Evolutionary conservation across 2,329 filamentous ascomycete species (phyloP), one percentile per base, ranked within the genome.

Genomic region (Helicocarpus griseus): DNA sequence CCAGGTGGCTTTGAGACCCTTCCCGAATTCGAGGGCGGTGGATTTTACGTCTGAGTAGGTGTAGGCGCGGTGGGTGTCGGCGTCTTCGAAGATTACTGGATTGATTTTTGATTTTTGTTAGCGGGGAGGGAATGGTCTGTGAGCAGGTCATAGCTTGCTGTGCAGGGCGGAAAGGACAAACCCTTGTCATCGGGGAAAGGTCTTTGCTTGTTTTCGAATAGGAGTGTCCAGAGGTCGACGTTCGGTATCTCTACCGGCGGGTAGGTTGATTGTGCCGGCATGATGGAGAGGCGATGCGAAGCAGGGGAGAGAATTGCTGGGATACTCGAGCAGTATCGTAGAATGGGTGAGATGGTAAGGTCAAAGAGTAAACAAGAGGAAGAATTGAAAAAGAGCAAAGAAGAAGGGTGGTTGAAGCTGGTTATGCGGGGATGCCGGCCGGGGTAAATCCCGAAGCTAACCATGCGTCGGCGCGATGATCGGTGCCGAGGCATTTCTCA

Each of bases 1-100:
- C 78, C 84, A 91, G 21, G 76, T 69, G 24, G 84, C 79, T 62
- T 82, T 83, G 19, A 97, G 77, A 0, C 87, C 90, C 57, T 84
- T 82, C 48, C 88, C 90, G 58, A 96, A 94, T n/a, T 82, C 78
- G 36, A 82, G 69, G 1, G 88, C 85, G 14, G 80, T 74, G 54
- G 74, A 73, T 60, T 80, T 83, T 52, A 87, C 71, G 56, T 88
- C 76, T 29, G 75, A 75, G 65, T 81, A 90, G 43, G 83, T 94
- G 69, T 95, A 89, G 31, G 73, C 71, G 21, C 80, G 74, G 49
- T 77, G 75, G 2, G 86, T 87, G 55, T 86, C 82, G 54, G 81
- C 79, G 69, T 94, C 89, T 60, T 83, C 77, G 66, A 89, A 87
- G 61, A 95, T 83, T 41, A 85, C 89, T 93, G 46, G 8, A 33